Conservation (phyloP, 805 yeast species). For the Yamadazyma philogaea region DNA sequence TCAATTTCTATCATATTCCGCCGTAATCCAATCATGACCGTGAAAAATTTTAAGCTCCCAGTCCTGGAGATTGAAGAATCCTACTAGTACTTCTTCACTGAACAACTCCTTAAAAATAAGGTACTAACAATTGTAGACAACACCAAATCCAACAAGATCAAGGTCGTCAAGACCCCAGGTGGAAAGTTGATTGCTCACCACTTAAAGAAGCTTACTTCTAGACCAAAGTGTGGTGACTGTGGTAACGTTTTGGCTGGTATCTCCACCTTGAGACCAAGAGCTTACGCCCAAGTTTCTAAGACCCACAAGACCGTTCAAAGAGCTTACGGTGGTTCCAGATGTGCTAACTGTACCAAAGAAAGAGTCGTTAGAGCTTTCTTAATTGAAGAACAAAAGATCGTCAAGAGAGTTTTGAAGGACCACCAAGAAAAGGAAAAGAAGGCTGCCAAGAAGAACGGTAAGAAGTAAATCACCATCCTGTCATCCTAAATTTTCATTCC, state of each 20-base stretch:
- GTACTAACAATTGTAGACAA: constrained; percentile 66
- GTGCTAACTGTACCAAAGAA: constrained; percentile 98
- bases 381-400: constrained; percentile 99
- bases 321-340: constrained; percentile 99
- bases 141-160: constrained; percentile 99
- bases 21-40: background rate
- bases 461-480: constrained; percentile 22
- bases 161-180: constrained; percentile 99
- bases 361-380: constrained; percentile 99
- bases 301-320: constrained; percentile 98
- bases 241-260: constrained; percentile 81
- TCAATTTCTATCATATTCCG: background rate
- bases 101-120: background rate
- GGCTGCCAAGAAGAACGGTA: constrained; percentile 30
- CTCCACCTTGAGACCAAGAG: constrained; percentile 96
- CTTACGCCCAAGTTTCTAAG: constrained; percentile 92
- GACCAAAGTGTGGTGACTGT: constrained; percentile 88
- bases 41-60: background rate
- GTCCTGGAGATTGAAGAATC: background rate
- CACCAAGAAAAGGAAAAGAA: constrained; percentile 84
- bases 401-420: constrained; percentile 98
- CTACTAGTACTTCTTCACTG: background rate
- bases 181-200: constrained; percentile 98
- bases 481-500: constrained; percentile 5
- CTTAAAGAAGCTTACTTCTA: constrained; percentile 85